Percentiles rank a stretch among this genome's conserved stretches.
Evolutionary conservation across 2,329 filamentous ascomycete genomes (phyloP).

Genomic region (Allantophomopsis cytisporea): DNA sequence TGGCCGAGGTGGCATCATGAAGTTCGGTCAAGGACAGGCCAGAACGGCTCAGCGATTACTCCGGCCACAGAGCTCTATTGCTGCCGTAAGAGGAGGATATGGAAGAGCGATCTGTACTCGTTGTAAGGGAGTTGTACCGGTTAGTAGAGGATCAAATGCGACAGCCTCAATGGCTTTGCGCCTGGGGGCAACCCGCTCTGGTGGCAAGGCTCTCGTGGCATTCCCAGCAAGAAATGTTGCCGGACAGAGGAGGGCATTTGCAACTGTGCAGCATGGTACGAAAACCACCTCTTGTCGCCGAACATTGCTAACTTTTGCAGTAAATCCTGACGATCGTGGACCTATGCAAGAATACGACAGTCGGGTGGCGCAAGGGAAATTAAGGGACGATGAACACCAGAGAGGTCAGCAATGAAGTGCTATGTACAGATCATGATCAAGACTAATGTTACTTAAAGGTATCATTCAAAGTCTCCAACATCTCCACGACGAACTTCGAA

Average conservation of each 20-base stretch:
- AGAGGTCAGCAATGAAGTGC: conserved; percentile 42
- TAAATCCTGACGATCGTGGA: conserved; percentile 28
- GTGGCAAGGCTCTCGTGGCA: conserved; percentile 1
- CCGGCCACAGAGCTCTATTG: too few relatives aligned
- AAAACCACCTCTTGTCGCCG: not conserved
- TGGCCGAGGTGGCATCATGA: too few relatives aligned
- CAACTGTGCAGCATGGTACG: conserved; percentile 15
- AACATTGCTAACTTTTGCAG: conserved; percentile 4
- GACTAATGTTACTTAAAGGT: conserved; percentile 29
- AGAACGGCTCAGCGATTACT: too few relatives aligned
- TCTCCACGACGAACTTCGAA: conserved; percentile 67
- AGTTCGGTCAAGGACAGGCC: too few relatives aligned
- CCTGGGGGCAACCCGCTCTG: too few relatives aligned
- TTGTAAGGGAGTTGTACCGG: too few relatives aligned
- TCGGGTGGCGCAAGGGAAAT: conserved; percentile 56
- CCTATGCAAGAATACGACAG: conserved; percentile 82
- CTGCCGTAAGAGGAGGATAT: too few relatives aligned
- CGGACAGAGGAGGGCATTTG: conserved; percentile 14
- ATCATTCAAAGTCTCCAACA: conserved; percentile 85
- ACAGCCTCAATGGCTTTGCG: too few relatives aligned
- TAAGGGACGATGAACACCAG: conserved; percentile 86
- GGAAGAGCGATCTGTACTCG: too few relatives aligned
- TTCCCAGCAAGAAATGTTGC: conserved; percentile 14
- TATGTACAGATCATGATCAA: not conserved
- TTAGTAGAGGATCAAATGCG: too few relatives aligned